phyloP scores from a whole-genome alignment of 2,329 filamentous ascomycete species.

The Calonectria ilicicola region DNA sequence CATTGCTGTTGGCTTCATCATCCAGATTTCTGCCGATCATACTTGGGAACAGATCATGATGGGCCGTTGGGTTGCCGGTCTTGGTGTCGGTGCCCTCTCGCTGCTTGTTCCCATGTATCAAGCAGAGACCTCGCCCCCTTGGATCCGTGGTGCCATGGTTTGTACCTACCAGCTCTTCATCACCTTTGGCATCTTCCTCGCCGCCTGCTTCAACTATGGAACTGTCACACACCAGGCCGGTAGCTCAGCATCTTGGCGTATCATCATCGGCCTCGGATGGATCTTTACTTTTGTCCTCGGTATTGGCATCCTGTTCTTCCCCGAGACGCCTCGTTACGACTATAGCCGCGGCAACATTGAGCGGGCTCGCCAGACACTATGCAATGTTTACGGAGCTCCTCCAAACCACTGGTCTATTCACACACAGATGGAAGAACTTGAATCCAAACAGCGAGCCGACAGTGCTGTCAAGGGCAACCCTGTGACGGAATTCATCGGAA shows the following conservation, averaged over 20 bases:
- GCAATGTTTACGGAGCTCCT: conserved; percentile 59
- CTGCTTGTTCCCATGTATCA: conserved; percentile 80
- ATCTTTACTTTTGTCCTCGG: conserved; percentile 62
- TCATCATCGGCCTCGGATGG: conserved; percentile 68
- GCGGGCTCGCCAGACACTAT: conserved; percentile 60
- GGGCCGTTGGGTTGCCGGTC: conserved; percentile 73
- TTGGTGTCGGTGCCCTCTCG: conserved; percentile 75
- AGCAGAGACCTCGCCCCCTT: conserved; percentile 75
- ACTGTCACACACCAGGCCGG: conserved; percentile 60
- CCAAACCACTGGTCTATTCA: conserved; percentile 58
- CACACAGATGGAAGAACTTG: conserved; percentile 65
- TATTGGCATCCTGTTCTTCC: conserved; percentile 61
- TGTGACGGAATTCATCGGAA: conserved; percentile 63
- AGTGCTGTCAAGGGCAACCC: conserved; percentile 52
- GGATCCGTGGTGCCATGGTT: conserved; percentile 75
- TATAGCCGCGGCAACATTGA: conserved; percentile 62
- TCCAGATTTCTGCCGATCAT: conserved; percentile 68
- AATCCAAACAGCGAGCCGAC: conserved; percentile 64
- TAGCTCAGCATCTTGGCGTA: conserved; percentile 69
- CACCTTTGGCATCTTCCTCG: conserved; percentile 74
- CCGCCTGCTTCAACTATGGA: conserved; percentile 72
- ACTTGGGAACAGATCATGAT: conserved; percentile 76
- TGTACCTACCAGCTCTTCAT: conserved; percentile 79
- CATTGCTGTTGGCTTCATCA: conserved; percentile 74
- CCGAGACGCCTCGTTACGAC: conserved; percentile 64